Base-by-base conservation (phyloP, 2,329 filamentous ascomycete genomes). In the Fusarium goolgardi region DNA sequence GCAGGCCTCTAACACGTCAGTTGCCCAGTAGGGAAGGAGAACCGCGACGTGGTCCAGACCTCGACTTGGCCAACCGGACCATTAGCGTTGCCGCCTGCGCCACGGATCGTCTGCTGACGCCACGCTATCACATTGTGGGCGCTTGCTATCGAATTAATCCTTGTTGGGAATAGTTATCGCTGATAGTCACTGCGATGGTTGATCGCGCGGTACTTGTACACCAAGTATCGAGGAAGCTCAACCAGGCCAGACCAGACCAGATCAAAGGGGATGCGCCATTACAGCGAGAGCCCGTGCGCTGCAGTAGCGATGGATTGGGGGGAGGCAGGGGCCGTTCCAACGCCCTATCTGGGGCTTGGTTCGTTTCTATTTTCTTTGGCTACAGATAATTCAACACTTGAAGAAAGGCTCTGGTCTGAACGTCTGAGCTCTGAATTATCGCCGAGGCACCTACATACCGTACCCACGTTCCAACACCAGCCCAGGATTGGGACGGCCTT, bases 261-360 rank as follows among this genome's bases (percentile, higher is more conserved):
- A 23, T 20, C 40, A 29, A 23, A 29, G 18, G 32, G 53, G 44
- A 47, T 55, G 46, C 49, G 47, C 29, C 45, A 53, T 40, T 20
- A 53, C 21, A 34, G 50, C 53, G 40, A 45, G 40, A 65, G 49
- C n/a, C 56, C 51, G 41, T 66, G 62, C 55, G n/a, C 58, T 67
- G 47, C 34, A 51, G 34, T 50, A 63, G 44, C 44, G 63, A 21
- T 39, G 35, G 35, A 67, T 63, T 53, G 31, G 23, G 23, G 23
- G 23, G 34, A 69, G 61, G 63, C 65, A 69, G 65, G 65, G 65
- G 65, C 63, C 53, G 58, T 63, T 63, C 58, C 60, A 69, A 65
- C 65, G 56, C 55, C 49, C 50, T 69, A 58, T 68, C 60, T 49
- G 47, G 60, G 55, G 37, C 37, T 54, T 31, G 37, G 34, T 52